Evolutionary conservation across 1,284 basidiomycete genomes (phyloP).

Genomic region (Moniliophthora roreri): DNA sequence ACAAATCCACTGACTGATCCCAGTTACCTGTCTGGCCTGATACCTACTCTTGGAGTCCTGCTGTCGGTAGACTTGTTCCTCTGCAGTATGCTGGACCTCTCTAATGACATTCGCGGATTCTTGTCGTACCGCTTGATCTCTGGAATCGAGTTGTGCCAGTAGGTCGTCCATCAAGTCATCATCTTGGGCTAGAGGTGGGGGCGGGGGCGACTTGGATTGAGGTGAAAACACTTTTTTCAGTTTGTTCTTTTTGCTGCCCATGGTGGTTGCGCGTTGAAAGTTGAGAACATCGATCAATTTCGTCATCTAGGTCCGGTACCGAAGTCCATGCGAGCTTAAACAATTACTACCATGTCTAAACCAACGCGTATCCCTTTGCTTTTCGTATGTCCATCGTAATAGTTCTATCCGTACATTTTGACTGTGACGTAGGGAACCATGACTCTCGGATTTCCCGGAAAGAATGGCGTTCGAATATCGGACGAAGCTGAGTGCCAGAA

Average conservation of each 20-base stretch:
- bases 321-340: background rate
- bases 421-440: constrained; percentile 8
- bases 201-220: constrained; percentile 28
- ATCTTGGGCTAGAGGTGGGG: constrained; percentile 37
- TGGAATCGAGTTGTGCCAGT: constrained; percentile 68
- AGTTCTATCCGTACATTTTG: background rate
- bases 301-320: background rate
- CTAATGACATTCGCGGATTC: constrained; percentile 51
- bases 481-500: constrained; percentile 39
- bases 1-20: background rate
- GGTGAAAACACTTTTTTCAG: constrained; percentile 43
- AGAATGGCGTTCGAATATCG: constrained; percentile 39
- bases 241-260: constrained; percentile 42
- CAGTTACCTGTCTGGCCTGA: constrained; percentile 73
- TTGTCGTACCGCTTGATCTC: constrained; percentile 46
- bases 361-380: constrained; percentile 37
- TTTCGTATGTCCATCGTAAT: constrained; percentile 26
- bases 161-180: constrained; percentile 71
- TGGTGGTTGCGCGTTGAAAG: constrained; percentile 5
- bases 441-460: constrained; percentile 36
- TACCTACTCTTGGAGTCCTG: constrained; percentile 74
- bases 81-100: constrained; percentile 37
- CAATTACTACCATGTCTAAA: constrained; percentile 1
- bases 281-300: background rate
- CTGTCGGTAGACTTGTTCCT: constrained; percentile 41